Conservation (phyloP, 225 moss, liverwort and hornwort species). For the Thuidium tamariscinum region DNA sequence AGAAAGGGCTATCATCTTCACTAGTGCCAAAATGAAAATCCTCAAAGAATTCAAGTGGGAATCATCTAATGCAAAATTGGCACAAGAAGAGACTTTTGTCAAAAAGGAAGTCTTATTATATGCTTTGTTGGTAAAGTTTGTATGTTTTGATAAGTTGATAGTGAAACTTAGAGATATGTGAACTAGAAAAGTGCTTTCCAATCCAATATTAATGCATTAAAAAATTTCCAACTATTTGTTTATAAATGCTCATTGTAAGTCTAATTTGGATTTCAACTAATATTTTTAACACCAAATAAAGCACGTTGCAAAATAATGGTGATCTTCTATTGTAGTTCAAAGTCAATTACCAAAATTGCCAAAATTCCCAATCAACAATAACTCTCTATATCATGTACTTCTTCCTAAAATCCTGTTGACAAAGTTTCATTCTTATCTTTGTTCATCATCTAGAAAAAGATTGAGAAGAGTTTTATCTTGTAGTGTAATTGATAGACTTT, state of each 20-base stretch:
- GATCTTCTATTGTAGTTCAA: background rate
- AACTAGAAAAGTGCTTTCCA: fast-evolving
- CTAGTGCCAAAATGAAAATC: background rate
- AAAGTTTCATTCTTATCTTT: background rate
- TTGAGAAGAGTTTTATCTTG: background rate
- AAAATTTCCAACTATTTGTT: background rate
- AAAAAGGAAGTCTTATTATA: background rate
- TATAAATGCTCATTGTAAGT: background rate
- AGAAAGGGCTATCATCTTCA: background rate
- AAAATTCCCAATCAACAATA: background rate
- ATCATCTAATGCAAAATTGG: background rate
- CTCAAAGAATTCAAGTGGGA: background rate
- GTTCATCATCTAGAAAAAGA: fast-evolving
- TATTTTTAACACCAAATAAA: background rate
- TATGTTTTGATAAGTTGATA: background rate
- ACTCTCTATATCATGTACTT: background rate
- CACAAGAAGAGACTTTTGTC: background rate
- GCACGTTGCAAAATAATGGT: background rate
- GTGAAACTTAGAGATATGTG: background rate
- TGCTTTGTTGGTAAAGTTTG: background rate
- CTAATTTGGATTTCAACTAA: background rate
- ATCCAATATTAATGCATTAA: fast-evolving
- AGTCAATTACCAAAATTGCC: background rate
- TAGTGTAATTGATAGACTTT: background rate
- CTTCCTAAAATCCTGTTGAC: fast-evolving